Evolutionary conservation across 164 flowering plant genomes (phyloP).

Genomic region (Sedum album): DNA sequence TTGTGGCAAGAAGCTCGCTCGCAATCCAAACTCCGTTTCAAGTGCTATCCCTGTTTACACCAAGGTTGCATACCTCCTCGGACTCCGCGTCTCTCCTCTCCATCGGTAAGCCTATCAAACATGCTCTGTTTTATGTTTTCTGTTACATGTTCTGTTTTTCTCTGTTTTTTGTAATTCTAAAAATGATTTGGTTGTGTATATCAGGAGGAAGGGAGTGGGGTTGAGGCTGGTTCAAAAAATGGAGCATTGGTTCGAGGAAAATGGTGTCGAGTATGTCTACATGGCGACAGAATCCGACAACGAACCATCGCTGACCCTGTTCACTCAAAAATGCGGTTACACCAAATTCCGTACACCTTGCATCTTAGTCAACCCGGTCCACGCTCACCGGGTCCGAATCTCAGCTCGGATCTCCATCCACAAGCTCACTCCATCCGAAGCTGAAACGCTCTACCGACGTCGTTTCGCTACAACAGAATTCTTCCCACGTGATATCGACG

Average conservation of each 20-base stretch:
- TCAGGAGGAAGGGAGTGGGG: conserved; percentile 86
- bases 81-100: conserved; percentile 88
- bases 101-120: conserved; percentile 56
- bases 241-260: conserved; percentile 73
- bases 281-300: conserved; percentile 91
- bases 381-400: conserved; percentile 52
- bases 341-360: conserved; percentile 80
- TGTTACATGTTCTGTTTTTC: background rate
- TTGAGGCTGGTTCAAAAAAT: conserved; percentile 46
- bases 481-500: conserved; percentile 87
- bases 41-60: conserved; percentile 55
- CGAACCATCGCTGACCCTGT: conserved; percentile 65
- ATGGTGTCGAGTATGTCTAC: conserved; percentile 87
- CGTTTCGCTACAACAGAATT: conserved; percentile 82
- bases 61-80: conserved; percentile 78
- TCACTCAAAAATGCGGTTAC: conserved; percentile 74
- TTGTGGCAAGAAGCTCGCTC: conserved; percentile 52
- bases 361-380: conserved; percentile 85
- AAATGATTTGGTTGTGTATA: too few relatives aligned
- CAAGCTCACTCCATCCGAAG: conserved; percentile 45
- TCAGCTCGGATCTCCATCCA: conserved; percentile 34
- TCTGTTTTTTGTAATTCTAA: too few relatives aligned
- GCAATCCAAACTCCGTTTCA: conserved; percentile 8
- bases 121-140: background rate
- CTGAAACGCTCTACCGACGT: conserved; percentile 68